Evolutionary conservation across 129 eudicot species (phyloP), one percentile per base, ranked within the genome.

Genomic region (Flaveria bidentis): DNA sequence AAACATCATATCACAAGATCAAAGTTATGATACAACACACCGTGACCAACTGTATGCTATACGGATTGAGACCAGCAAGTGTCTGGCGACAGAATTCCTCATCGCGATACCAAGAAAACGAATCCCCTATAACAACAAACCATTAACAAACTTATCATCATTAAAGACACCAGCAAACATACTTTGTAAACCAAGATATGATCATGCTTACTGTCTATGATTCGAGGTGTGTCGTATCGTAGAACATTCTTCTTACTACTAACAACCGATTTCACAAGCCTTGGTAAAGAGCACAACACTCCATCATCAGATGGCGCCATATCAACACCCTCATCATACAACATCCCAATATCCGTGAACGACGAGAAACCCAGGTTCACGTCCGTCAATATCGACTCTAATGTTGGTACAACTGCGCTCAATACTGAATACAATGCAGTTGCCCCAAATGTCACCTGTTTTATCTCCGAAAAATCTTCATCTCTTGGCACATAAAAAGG

Each of bases 51-150:
- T 87, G 73, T 69, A 92, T 89, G 86, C 84, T 60, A 36, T 73
- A 80, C 20, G 97, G 96, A 78, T 92, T 92, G 4, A 89, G 20
- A 74, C 97, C 96, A 13, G 96, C 97, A 69, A 92, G 90, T 49
- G 91, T 86, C 74, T 89, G 91, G 10, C 91, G 86, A 75, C 87
- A 77, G 47, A 92, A 86, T 52, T 92, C 97, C 72, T 83, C 91
- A 74, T 92, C 97, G 3, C 88, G 87, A n/a, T 76, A 67, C 97
- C 97, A 92, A 65, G 88, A 78, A 84, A 89, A 87, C 5, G 82
- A 86, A 63, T 91, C 97, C 77, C 87, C 97, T 91, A 68, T 51
- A 69, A 69, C 53, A 20, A 30, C 51, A 71, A 71, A 71, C 23
- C 64, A 71, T 51, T 47, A 65, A 26, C 66, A 30, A 28, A 20